Conservation (phyloP, 163 green algal genomes). For the Scenedesmus sp. region DNA sequence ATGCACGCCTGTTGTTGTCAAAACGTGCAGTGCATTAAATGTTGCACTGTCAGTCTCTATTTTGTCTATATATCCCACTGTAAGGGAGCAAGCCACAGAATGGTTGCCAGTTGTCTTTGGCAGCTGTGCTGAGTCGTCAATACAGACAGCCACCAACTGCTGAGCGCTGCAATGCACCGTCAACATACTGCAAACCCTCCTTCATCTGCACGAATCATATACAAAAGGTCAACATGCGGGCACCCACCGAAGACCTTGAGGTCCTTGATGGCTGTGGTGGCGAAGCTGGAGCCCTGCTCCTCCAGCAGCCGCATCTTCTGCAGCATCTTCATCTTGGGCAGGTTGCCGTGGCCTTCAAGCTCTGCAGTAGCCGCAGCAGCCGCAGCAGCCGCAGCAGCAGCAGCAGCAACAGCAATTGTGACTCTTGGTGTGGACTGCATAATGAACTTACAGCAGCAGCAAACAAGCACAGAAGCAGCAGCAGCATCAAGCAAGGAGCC, state of each 20-base stretch:
- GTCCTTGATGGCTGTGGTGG: constrained; percentile 50
- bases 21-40: too few relatives aligned
- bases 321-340: constrained; percentile 60
- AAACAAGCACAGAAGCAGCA: not conserved
- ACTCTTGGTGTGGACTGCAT: too few relatives aligned
- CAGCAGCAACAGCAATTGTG: not conserved
- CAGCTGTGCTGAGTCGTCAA: not conserved
- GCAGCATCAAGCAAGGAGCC: not conserved
- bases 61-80: too few relatives aligned
- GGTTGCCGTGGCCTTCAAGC: constrained; percentile 5
- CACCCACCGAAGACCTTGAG: constrained; percentile 50
- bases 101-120: not conserved
- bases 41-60: too few relatives aligned
- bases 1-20: not conserved
- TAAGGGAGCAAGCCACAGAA: too few relatives aligned
- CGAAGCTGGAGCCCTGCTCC: constrained; percentile 51
- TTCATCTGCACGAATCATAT: too few relatives aligned
- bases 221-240: too few relatives aligned
- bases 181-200: too few relatives aligned
- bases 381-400: not conserved
- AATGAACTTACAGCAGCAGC: too few relatives aligned
- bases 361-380: constrained; percentile 32
- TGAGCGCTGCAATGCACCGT: not conserved
- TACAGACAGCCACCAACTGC: not conserved
- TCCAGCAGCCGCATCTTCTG: constrained; percentile 65